These are phyloP conservation scores for Candida pseudofarinosa DNA, from an alignment of 805 yeast species.

Conservation along the genomic window DNA sequence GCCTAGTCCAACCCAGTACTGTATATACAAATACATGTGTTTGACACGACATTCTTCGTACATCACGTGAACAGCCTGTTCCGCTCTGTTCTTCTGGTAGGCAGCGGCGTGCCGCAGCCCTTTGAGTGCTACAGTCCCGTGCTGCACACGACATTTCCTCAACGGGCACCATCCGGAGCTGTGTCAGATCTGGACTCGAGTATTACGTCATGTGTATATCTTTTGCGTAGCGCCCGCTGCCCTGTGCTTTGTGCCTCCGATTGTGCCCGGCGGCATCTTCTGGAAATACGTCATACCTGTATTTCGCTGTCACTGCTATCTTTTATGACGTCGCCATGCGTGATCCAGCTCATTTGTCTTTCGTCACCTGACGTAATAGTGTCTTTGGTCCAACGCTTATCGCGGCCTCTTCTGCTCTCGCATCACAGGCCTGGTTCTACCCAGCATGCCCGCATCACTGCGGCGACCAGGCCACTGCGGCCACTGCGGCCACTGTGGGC, in stretches of 20 bases:
- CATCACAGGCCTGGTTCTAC: too few relatives aligned
- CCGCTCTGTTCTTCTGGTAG: too few relatives aligned
- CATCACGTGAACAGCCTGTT: too few relatives aligned
- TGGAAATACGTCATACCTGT: background rate
- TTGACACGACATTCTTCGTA: too few relatives aligned
- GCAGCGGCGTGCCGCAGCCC: background rate
- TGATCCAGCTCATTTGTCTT: background rate
- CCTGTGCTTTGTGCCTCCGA: background rate
- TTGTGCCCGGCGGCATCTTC: background rate
- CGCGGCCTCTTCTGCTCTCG: too few relatives aligned
- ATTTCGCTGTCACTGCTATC: background rate
- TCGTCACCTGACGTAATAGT: background rate
- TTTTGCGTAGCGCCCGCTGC: background rate
- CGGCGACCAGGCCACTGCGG: too few relatives aligned
- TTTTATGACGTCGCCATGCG: background rate
- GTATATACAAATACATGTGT: too few relatives aligned
- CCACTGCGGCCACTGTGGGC: too few relatives aligned
- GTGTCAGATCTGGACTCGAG: background rate
- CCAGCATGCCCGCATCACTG: too few relatives aligned
- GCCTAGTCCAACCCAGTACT: too few relatives aligned
- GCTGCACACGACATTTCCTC: background rate
- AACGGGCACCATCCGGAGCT: background rate
- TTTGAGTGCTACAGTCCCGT: background rate
- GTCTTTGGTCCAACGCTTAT: background rate
- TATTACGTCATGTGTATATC: background rate